Evolutionary conservation across 1,284 basidiomycete species (phyloP).

Genomic region (Vanrija pseudolonga): DNA sequence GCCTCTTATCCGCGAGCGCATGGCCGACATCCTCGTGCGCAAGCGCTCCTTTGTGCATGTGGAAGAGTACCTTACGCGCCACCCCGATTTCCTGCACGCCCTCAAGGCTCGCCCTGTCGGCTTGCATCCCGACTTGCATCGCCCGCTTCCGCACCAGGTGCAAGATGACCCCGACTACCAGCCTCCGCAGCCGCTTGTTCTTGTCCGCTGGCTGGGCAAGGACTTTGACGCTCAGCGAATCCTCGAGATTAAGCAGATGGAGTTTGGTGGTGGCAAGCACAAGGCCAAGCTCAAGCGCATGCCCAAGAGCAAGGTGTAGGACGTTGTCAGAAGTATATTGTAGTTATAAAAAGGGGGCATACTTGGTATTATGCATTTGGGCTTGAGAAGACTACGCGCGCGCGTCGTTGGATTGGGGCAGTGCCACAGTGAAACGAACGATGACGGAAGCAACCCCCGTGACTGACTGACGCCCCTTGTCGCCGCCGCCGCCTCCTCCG

Average conservation of each 20-base stretch:
- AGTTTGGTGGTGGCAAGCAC: constrained; percentile 43
- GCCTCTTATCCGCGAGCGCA: constrained; percentile 43
- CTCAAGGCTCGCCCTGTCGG: constrained; percentile 43
- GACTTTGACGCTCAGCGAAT: constrained; percentile 44
- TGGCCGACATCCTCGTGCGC: constrained; percentile 45
- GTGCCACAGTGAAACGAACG: no score
- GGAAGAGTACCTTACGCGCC: constrained; percentile 48
- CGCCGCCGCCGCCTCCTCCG: no score
- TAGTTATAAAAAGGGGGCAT: no score
- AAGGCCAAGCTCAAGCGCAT: constrained; percentile 36
- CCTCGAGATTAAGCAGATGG: constrained; percentile 46
- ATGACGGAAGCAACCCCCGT: no score
- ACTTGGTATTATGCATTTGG: no score
- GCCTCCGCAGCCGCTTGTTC: constrained; percentile 34
- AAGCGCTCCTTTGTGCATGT: constrained; percentile 47
- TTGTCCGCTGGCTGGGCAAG: constrained; percentile 46
- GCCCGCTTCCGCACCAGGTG: constrained; percentile 16
- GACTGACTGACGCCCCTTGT: no score
- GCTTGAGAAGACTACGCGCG: no score
- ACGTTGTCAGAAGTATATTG: no score
- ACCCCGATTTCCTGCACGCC: constrained; percentile 42
- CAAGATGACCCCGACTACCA: constrained; percentile 14
- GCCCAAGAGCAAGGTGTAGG: constrained; percentile 8
- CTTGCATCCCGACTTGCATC: constrained; percentile 42
- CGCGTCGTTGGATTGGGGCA: no score